Conservation (phyloP, 345 rosid genomes). For the Clausena lansium region DNA sequence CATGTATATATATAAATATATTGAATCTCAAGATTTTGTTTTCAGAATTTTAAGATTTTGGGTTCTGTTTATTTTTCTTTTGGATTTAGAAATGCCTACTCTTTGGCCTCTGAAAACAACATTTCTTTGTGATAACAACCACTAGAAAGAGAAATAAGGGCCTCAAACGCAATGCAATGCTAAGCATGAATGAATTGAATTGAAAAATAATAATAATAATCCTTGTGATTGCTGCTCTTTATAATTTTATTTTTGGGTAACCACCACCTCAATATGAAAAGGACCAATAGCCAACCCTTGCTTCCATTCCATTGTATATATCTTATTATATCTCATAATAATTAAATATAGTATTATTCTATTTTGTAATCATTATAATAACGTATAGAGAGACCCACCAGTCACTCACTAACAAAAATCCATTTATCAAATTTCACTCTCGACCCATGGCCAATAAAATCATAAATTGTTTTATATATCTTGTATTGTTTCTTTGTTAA, state of each 20-base stretch:
- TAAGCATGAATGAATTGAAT: slow-evolving; percentile 2
- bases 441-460: slow-evolving; percentile 14
- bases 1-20: background rate
- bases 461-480: slow-evolving; percentile 4
- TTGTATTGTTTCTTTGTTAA: background rate
- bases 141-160: slow-evolving; percentile 12
- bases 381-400: slow-evolving; percentile 24
- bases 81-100: background rate
- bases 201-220: background rate
- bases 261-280: slow-evolving; percentile 30
- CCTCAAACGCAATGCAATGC: no score
- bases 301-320: slow-evolving; percentile 24
- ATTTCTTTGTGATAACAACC: slow-evolving; percentile 13
- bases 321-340: slow-evolving; percentile 2
- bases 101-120: slow-evolving; percentile 21
- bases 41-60: slow-evolving; percentile 5
- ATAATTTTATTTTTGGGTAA: slow-evolving; percentile 20
- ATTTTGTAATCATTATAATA: slow-evolving; percentile 15
- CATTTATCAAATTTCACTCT: slow-evolving; percentile 18
- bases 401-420: slow-evolving; percentile 31
- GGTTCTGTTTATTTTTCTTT: background rate
- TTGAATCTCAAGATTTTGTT: slow-evolving; percentile 21
- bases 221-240: slow-evolving; percentile 31
- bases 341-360: background rate
- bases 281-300: slow-evolving; percentile 38